Evolutionary conservation across 805 yeast species (phyloP).

Genomic region (Ogataea ganodermae): DNA sequence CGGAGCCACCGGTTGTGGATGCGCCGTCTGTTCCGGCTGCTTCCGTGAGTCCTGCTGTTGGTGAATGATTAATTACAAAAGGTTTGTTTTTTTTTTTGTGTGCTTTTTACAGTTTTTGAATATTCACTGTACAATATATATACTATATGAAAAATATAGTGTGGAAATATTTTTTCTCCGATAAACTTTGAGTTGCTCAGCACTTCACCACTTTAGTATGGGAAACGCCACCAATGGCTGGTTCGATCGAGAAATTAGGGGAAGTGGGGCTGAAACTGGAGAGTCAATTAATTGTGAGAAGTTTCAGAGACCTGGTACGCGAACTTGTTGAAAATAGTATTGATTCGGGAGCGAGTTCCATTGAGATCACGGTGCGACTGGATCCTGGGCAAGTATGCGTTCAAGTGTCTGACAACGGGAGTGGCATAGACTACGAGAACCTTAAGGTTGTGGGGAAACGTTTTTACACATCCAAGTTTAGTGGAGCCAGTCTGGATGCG

Average conservation of each 20-base stretch:
- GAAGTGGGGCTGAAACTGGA: conserved; percentile 9
- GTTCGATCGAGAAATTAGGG: conserved; percentile 4
- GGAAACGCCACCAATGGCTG: not conserved
- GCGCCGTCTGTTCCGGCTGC: not conserved
- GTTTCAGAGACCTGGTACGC: conserved; percentile 44
- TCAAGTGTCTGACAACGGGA: conserved; percentile 67
- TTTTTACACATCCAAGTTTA: conserved; percentile 58
- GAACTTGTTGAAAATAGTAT: conserved; percentile 57
- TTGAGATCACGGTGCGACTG: conserved; percentile 31
- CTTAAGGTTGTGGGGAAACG: conserved; percentile 47
- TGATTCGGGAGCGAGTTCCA: conserved; percentile 50
- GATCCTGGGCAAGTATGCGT: conserved; percentile 34
- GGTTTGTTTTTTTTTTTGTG: not conserved
- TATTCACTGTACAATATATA: not conserved
- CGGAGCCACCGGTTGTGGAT: not conserved
- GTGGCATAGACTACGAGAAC: conserved; percentile 58
- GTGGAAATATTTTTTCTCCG: too few relatives aligned
- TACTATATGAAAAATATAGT: too few relatives aligned
- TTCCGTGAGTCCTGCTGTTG: not conserved
- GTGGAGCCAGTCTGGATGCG: conserved; percentile 26
- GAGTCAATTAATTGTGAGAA: conserved; percentile 37
- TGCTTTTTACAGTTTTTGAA: not conserved
- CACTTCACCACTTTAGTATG: not conserved
- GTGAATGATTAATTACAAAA: too few relatives aligned
- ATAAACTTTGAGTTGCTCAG: not conserved